Percentiles rank a stretch among this genome's conserved stretches.
Evolutionary conservation across 345 rosid genomes (phyloP).

Genomic region (Hibiscus trionum): DNA sequence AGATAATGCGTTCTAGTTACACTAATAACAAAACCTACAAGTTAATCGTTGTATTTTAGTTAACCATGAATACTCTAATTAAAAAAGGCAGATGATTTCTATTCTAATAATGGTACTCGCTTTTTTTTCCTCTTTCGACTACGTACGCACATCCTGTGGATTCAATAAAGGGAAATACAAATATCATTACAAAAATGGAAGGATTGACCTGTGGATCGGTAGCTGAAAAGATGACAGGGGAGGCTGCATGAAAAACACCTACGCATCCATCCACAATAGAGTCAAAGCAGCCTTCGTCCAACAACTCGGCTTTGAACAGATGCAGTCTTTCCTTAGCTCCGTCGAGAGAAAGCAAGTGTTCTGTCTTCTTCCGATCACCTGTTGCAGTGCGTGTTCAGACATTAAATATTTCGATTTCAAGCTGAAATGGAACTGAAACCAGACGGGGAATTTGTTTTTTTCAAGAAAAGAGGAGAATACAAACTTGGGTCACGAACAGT

Average conservation of each 20-base stretch:
- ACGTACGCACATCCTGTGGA: no score
- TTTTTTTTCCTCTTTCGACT: no score
- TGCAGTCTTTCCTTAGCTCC: slow-evolving; percentile 37
- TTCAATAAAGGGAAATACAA: neutral
- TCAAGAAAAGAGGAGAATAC: neutral
- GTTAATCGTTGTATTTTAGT: no score
- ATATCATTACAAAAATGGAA: neutral
- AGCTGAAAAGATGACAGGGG: slow-evolving; percentile 12
- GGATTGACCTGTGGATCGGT: neutral
- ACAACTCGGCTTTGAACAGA: slow-evolving; percentile 21
- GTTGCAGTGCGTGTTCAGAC: neutral
- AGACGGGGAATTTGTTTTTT: neutral
- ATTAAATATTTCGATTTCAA: neutral
- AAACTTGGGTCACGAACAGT: slow-evolving; percentile 27
- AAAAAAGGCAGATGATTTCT: no score
- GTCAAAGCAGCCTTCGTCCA: slow-evolving; percentile 29
- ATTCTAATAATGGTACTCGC: no score
- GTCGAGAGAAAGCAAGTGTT: slow-evolving; percentile 25
- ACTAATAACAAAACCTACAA: no score
- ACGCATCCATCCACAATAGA: slow-evolving; percentile 26
- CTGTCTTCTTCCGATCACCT: slow-evolving; percentile 26
- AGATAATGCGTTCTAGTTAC: no score
- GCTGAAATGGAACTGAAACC: neutral
- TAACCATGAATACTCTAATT: no score
- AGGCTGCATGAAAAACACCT: slow-evolving; percentile 34